Evolutionary conservation across 257 asterid species (phyloP).

Genomic region (Capsicum rhomboideum): DNA sequence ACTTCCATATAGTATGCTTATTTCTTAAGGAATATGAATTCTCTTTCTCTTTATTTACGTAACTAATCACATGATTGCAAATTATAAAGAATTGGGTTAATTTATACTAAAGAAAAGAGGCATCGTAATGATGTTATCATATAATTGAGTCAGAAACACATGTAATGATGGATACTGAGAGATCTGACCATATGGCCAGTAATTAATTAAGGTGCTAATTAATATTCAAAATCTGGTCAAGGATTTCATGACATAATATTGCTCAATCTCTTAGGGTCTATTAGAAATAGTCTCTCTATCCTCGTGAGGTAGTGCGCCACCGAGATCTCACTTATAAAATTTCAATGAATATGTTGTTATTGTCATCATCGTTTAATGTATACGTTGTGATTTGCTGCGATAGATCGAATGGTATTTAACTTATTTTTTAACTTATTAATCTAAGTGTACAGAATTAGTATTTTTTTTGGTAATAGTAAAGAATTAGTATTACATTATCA

Average conservation of each 20-base stretch:
- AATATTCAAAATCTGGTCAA: neutral
- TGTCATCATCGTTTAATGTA: neutral
- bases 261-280: neutral
- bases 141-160: constrained; percentile 4
- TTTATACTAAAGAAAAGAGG: neutral
- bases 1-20: neutral
- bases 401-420: neutral
- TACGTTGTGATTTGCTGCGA: neutral
- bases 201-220: neutral
- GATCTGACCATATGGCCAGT: neutral
- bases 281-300: neutral
- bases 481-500: neutral
- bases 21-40: neutral
- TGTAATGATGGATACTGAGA: neutral
- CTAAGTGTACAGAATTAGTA: too few species aligned
- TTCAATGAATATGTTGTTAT: neutral
- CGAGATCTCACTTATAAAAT: neutral
- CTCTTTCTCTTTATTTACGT: neutral
- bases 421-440: too few species aligned
- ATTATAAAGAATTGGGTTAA: neutral
- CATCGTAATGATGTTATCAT: neutral
- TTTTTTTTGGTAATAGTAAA: too few species aligned
- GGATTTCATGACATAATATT: neutral
- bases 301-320: neutral
- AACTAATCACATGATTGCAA: neutral